Base-by-base conservation (phyloP, 139 green algal genomes). In the Haematococcus lacustris region DNA sequence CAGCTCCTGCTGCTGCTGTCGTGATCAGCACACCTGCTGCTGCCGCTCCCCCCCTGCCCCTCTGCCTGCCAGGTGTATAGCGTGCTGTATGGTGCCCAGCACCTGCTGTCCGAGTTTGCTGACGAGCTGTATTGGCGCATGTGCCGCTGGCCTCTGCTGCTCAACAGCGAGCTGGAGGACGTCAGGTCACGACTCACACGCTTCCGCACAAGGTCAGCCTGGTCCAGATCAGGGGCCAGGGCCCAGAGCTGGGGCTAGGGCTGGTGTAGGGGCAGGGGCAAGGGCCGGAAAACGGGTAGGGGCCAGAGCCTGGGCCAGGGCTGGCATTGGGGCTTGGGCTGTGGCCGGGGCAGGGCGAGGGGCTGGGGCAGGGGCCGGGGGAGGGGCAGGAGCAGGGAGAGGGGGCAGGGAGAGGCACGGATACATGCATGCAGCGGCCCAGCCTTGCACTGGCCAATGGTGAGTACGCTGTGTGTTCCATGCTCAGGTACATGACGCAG, bases 91-190 rank as follows among this genome's bases (percentile, higher is more conserved):
- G 43, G 9, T 33, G 82, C 73, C 35, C 71, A 77, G 9, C 75
- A 81, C 73, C 60, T 66, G 23, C 51, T 85, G 28, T 7, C 63
- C 3, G 75, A 85, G 40, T 79, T 83, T 25, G 59, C 71, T 32
- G 66, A 43, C 17, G 84, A 84, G 33, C 71, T 84, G 69, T 86
- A 84, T 69, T 91, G 85, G 85, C 33, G 37, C 7, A 71, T 90
- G 79, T 75, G 80, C 33, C 71, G 74, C 59, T 92, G 86, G 87
- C 89, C 89, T 4, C 65, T 79, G 61, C 62, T 73, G 47, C 65
- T 92, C 53, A 53, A 64, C 6, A 60, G 33, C 13, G 78, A 85
- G 61, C 39, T 89, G 39, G 28, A 67, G 35, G 74, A 80, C 30
- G 76, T 67, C 2, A 9, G 73, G 21, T 32, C 34, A n/a, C 35